Evolutionary conservation across 2,329 filamentous ascomycete species (phyloP), one percentile per base, ranked within the genome.

Genomic region (Ophiostoma sp.): DNA sequence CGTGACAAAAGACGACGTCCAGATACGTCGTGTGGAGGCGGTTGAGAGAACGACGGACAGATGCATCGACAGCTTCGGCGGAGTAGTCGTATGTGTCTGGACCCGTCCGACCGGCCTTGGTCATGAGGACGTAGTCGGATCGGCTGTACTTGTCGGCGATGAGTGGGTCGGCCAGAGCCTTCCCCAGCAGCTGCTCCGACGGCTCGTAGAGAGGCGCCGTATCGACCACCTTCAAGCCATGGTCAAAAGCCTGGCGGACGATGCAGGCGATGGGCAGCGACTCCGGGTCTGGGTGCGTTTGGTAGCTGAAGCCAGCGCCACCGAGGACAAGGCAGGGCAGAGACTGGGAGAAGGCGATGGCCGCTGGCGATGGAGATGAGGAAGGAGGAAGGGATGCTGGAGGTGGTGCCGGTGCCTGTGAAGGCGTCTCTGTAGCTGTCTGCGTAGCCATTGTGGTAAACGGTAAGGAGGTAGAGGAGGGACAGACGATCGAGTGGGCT

Each of bases 321-420:
- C 76, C 2, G 22, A 68, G 61, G 64, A 68, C 28, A 72, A 76
- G 55, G 78, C 82, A 22, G 81, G 87, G 76, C 83, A 86, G 66
- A 6, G 1, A 2, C 31, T 55, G 39, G 19, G 71, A 66, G 59
- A 68, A 70, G 31, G 33, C 50, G 7, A 22, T 19, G 7, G 55
- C 28, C 15, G 52, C n/a, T 3, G 31, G n/a, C 6, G 48, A 19
- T n/a, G 33, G 39, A 17, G 42, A 31, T 1, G 63, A 22, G 5
- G 36, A 25, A 33, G 42, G 33, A n/a, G 64, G 15, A 25, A 45
- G 45, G 6, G 22, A 2, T 69, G 28, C 19, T n/a, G 45, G 45
- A 5, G 39, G 19, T 17, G 39, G 42, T 11, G 15, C 22, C n/a
- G n/a, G n/a, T 66, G 61, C 36, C 59, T n/a, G 59, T 19, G 59